Conservation (phyloP, 306 rosid genomes). For the Elaeagnus macrophylla region DNA sequence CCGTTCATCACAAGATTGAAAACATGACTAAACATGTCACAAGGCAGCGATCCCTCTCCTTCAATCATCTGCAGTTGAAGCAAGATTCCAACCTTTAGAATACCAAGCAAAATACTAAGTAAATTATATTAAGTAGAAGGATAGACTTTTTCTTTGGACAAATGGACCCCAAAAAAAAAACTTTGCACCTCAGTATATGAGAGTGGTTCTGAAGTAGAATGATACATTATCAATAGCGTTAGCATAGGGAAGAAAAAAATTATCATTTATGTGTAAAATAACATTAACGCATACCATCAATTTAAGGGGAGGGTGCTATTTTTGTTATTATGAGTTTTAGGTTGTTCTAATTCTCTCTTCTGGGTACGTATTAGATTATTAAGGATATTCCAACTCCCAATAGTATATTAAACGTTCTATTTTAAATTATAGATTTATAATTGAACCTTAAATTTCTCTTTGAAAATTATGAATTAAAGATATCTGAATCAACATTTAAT, state of each 20-base stretch:
- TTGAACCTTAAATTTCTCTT: no score
- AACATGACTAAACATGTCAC: conserved; percentile 48
- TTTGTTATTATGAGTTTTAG: no score
- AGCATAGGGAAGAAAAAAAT: background rate
- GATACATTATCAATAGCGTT: background rate
- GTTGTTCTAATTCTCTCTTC: no score
- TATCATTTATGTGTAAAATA: background rate
- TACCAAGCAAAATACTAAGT: conserved; percentile 7
- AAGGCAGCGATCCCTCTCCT: conserved; percentile 35
- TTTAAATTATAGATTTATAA: no score
- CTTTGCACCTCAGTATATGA: no score
- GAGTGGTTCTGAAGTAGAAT: background rate
- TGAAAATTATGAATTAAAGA: no score
- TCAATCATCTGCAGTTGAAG: conserved; percentile 50
- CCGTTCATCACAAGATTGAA: conserved; percentile 63
- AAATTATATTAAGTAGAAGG: background rate
- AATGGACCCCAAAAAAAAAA: no score
- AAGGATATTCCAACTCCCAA: no score
- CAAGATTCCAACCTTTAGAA: conserved; percentile 16
- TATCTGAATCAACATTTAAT: no score
- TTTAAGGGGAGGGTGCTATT: background rate
- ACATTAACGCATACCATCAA: background rate
- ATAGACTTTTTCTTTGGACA: no score
- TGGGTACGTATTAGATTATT: no score
- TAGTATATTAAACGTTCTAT: no score